Evolutionary conservation across 306 rosid species (phyloP).

Genomic region (Glycine latifolia): DNA sequence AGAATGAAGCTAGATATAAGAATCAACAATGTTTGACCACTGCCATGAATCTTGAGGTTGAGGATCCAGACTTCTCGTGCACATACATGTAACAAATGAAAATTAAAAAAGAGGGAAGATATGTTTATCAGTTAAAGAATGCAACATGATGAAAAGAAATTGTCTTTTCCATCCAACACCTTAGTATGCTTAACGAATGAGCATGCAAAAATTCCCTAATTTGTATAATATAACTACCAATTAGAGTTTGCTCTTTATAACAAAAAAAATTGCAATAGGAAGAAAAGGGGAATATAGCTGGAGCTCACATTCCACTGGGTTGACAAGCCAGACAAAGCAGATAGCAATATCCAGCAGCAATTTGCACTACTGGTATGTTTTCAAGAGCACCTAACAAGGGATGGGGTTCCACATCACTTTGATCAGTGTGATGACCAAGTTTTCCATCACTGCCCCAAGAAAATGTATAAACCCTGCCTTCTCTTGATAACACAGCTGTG

Average conservation of each 20-base stretch:
- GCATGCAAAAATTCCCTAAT: background rate
- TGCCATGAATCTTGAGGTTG: constrained; percentile 11
- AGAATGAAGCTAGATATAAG: constrained; percentile 18
- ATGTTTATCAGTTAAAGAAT: background rate
- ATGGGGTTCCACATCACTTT: constrained; percentile 74
- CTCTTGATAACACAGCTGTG: constrained; percentile 93
- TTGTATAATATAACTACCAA: background rate
- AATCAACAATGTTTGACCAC: constrained; percentile 6
- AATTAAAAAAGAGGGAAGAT: background rate
- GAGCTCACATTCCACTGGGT: constrained; percentile 90
- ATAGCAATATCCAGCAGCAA: constrained; percentile 98
- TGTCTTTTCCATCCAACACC: background rate
- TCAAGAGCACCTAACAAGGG: constrained; percentile 87
- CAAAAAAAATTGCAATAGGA: background rate
- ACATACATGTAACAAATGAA: background rate
- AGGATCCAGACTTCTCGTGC: constrained; percentile 15
- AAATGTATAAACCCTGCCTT: constrained; percentile 89
- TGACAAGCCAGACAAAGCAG: constrained; percentile 95
- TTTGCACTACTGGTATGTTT: constrained; percentile 88
- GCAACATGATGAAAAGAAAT: background rate
- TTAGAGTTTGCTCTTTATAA: background rate
- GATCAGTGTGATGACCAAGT: constrained; percentile 91
- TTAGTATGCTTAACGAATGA: background rate
- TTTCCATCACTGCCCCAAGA: constrained; percentile 86
- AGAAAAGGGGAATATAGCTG: constrained; percentile 37